Conservation (phyloP, 2,329 filamentous ascomycete genomes). For the Dothiorella sarmentorum region DNA sequence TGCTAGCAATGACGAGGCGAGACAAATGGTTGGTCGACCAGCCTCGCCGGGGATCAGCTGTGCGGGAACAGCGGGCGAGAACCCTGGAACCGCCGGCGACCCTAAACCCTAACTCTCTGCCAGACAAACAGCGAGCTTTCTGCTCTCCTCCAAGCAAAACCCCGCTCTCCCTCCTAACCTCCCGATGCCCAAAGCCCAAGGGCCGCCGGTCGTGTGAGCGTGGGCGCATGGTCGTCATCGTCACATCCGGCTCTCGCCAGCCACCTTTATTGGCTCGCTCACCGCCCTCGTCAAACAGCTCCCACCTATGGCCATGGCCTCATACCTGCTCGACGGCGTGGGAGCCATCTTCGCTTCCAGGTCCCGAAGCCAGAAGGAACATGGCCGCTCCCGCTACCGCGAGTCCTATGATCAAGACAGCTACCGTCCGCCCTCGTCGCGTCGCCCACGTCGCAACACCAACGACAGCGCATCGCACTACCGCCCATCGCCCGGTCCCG, state of each 20-base stretch:
- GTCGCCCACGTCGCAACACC: conserved; percentile 9
- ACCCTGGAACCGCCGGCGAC: neutral
- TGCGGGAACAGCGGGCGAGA: neutral
- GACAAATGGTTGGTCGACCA: too few relatives aligned
- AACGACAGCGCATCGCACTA: neutral
- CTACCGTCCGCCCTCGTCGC: neutral
- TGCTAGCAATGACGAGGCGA: too few relatives aligned
- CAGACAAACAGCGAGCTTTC: too few relatives aligned
- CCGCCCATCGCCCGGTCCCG: neutral
- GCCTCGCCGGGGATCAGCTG: neutral
- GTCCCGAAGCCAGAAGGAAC: neutral
- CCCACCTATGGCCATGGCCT: neutral
- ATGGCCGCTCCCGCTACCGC: neutral
- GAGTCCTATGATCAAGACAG: neutral
- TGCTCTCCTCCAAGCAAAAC: too few relatives aligned
- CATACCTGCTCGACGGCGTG: conserved; percentile 5
- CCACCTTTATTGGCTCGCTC: conserved; percentile 15
- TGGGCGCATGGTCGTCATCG: neutral
- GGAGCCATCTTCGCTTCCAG: conserved; percentile 11
- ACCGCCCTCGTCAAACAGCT: conserved; percentile 6
- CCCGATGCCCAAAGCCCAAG: too few relatives aligned
- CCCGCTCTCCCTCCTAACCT: neutral
- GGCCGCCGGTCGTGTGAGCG: conserved; percentile 1
- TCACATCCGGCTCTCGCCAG: neutral
- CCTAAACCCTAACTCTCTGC: neutral